Percentiles rank a stretch among this genome's conserved stretches.
Evolutionary conservation across 1,139 yeast species (phyloP).

Genomic region (Yamadazyma pseudoaaseri): DNA sequence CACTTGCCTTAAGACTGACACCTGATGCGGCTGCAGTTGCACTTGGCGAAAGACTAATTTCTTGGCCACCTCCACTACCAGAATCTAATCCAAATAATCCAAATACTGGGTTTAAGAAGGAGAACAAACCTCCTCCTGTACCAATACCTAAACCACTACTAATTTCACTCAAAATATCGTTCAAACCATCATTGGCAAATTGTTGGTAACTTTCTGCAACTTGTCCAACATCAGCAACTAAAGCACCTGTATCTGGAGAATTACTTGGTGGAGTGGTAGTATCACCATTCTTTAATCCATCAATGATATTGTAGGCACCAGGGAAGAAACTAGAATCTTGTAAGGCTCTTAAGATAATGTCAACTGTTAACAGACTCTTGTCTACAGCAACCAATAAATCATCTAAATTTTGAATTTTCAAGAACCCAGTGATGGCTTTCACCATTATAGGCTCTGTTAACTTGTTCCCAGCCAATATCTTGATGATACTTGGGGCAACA

Average conservation of each 20-base stretch:
- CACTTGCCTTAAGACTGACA: not conserved
- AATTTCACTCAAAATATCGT: conserved; percentile 11
- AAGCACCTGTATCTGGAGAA: conserved; percentile 13
- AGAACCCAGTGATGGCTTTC: conserved; percentile 23
- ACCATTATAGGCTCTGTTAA: conserved; percentile 20
- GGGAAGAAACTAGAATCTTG: conserved; percentile 29
- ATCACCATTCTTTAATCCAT: conserved; percentile 18
- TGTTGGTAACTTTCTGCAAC: conserved; percentile 9
- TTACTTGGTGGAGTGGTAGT: conserved; percentile 15
- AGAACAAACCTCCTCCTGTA: conserved; percentile 15
- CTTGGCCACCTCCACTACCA: conserved; percentile 8
- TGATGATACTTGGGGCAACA: conserved; percentile 24
- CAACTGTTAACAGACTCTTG: conserved; percentile 28
- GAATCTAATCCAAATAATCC: conserved; percentile 13
- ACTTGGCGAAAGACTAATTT: conserved; percentile 11
- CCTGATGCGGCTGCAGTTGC: conserved; percentile 11
- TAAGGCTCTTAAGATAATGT: conserved; percentile 23
- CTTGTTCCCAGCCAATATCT: conserved; percentile 16
- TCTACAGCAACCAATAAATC: conserved; percentile 28
- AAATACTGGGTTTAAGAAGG: conserved; percentile 15
- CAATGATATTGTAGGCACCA: conserved; percentile 19
- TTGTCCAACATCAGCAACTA: conserved; percentile 13
- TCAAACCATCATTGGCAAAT: conserved; percentile 13
- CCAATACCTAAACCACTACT: conserved; percentile 14
- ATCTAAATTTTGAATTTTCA: conserved; percentile 23